These are phyloP conservation scores for Binderoboletus segoi DNA, from an alignment of 1,284 basidiomycete species.

Conservation along the genomic window DNA sequence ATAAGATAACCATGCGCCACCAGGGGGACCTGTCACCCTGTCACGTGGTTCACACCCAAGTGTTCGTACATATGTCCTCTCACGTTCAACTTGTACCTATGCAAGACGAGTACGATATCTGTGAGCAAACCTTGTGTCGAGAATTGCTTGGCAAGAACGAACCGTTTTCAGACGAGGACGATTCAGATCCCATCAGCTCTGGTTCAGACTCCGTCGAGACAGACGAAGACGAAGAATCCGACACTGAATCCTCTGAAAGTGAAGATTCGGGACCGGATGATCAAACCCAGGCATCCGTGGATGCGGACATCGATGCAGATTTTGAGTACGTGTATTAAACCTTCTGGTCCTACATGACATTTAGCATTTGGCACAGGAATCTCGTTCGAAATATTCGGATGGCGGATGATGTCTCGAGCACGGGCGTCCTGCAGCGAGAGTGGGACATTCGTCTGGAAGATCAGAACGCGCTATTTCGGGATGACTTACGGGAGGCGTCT, in stretches of 20 bases:
- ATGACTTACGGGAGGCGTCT: slow-evolving; percentile 63
- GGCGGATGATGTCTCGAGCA: slow-evolving; percentile 26
- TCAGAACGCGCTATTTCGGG: slow-evolving; percentile 65
- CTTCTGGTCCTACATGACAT: neutral
- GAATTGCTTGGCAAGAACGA: neutral
- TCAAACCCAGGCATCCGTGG: slow-evolving; percentile 4
- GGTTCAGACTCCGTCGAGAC: slow-evolving; percentile 7
- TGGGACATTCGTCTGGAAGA: slow-evolving; percentile 48
- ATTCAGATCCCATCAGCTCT: slow-evolving; percentile 5
- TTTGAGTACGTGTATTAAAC: slow-evolving; percentile 26
- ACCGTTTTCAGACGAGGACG: slow-evolving; percentile 11
- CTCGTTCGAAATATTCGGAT: slow-evolving; percentile 31
- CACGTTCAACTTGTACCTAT: slow-evolving; percentile 14
- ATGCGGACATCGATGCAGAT: slow-evolving; percentile 29
- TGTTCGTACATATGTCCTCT: too few species aligned
- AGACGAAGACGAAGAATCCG: slow-evolving; percentile 23
- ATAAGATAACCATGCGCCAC: too few species aligned
- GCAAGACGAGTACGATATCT: slow-evolving; percentile 19
- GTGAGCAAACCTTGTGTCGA: slow-evolving; percentile 17
- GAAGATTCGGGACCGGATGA: slow-evolving; percentile 26
- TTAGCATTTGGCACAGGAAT: slow-evolving; percentile 14
- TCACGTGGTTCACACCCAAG: too few species aligned
- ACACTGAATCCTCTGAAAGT: slow-evolving; percentile 15
- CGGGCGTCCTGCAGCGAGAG: slow-evolving; percentile 28
- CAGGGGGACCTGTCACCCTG: too few species aligned